Conservation (phyloP, 306 rosid species). For the Pyrus betulifolia region DNA sequence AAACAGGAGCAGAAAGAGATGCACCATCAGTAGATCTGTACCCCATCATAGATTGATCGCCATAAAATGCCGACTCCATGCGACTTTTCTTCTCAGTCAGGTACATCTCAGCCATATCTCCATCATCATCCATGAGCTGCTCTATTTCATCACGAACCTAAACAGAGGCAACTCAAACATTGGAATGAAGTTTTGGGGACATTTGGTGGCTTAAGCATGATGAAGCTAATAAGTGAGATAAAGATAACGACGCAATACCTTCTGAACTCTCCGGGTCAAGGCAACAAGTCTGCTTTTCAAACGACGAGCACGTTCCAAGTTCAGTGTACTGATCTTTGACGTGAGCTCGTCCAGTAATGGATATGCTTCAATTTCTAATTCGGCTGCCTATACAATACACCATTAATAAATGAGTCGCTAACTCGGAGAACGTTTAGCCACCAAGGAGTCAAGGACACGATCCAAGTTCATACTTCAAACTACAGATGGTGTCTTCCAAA, state of each 20-base stretch:
- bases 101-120: slow-evolving; percentile 99
- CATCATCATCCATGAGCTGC: slow-evolving; percentile 99
- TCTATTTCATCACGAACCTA: slow-evolving; percentile 99
- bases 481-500: neutral
- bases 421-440: slow-evolving; percentile 3
- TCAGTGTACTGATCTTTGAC: slow-evolving; percentile 92
- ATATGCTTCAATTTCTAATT: slow-evolving; percentile 93
- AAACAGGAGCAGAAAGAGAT: slow-evolving; percentile 91
- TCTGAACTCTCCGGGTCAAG: slow-evolving; percentile 95
- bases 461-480: neutral
- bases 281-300: slow-evolving; percentile 98
- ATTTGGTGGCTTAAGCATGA: slow-evolving; percentile 19
- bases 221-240: neutral
- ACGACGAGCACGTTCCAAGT: slow-evolving; percentile 97
- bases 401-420: slow-evolving; percentile 22
- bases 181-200: neutral
- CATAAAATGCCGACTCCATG: slow-evolving; percentile 72
- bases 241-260: slow-evolving; percentile 39
- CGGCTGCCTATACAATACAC: slow-evolving; percentile 66
- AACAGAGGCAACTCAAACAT: slow-evolving; percentile 19
- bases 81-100: slow-evolving; percentile 92
- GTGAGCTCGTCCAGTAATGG: slow-evolving; percentile 91
- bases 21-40: slow-evolving; percentile 68
- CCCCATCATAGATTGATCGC: slow-evolving; percentile 75
- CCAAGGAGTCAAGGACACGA: neutral